Conservation (phyloP, 805 yeast species). For the Lachancea nothofagi region DNA sequence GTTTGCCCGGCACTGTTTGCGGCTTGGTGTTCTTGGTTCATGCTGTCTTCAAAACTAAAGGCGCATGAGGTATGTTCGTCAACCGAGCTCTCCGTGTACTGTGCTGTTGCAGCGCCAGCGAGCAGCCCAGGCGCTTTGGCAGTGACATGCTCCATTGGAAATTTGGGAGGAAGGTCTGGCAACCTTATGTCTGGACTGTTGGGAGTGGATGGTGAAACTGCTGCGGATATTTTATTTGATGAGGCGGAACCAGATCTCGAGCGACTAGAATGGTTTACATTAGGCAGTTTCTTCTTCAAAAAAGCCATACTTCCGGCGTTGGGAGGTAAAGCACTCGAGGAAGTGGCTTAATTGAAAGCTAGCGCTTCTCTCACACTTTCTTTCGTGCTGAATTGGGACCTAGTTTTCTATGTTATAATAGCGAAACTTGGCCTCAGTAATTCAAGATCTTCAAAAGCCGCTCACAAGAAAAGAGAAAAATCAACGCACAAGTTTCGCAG, state of each 20-base stretch:
- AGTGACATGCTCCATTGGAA: neutral
- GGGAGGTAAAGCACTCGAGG: no score
- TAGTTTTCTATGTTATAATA: no score
- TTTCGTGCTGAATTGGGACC: no score
- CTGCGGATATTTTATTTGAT: conserved; percentile 12
- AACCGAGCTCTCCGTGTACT: neutral
- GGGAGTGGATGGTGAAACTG: conserved; percentile 5
- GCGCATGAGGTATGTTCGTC: neutral
- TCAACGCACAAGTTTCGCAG: no score
- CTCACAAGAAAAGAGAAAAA: no score
- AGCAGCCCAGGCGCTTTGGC: neutral
- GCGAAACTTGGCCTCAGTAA: no score
- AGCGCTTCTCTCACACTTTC: no score
- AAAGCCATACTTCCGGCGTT: conserved; percentile 20
- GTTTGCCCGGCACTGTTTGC: neutral
- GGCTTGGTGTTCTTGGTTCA: neutral
- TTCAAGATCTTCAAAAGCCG: no score
- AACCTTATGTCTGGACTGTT: conserved; percentile 1
- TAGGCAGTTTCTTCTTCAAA: conserved; percentile 23
- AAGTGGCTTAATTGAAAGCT: no score
- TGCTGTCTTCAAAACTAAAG: conserved; percentile 3
- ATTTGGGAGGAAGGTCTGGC: conserved; percentile 5
- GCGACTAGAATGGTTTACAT: conserved; percentile 15
- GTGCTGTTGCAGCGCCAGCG: neutral
- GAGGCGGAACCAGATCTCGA: conserved; percentile 27